Evolutionary conservation across 371 early-diverging fungal species (phyloP).

Genomic region (Nematocida ironsii): DNA sequence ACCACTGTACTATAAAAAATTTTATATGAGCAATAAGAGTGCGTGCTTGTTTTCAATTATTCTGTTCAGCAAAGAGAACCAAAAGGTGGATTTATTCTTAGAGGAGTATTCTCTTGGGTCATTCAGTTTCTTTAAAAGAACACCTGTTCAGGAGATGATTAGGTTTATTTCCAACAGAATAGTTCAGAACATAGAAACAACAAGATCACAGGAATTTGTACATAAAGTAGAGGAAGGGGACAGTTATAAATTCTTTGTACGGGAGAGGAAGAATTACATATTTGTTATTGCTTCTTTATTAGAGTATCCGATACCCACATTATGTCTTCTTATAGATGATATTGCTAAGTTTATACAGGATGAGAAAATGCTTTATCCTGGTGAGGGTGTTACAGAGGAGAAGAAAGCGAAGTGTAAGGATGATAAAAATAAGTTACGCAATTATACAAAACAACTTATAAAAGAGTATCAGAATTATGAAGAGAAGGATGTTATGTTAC

Average conservation of each 20-base stretch:
- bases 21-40: slow-evolving; percentile 29
- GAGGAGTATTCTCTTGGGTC: slow-evolving; percentile 61
- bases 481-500: slow-evolving; percentile 78
- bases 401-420: neutral
- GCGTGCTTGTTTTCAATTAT: slow-evolving; percentile 46
- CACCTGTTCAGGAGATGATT: slow-evolving; percentile 60
- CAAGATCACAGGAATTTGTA: slow-evolving; percentile 58
- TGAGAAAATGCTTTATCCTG: slow-evolving; percentile 4
- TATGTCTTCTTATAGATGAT: slow-evolving; percentile 60
- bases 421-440: slow-evolving; percentile 6
- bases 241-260: slow-evolving; percentile 59
- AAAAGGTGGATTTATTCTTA: neutral
- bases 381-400: neutral
- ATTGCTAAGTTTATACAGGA: slow-evolving; percentile 26
- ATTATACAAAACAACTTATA: slow-evolving; percentile 55
- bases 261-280: slow-evolving; percentile 44
- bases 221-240: slow-evolving; percentile 62
- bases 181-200: slow-evolving; percentile 55
- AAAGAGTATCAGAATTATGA: slow-evolving; percentile 67
- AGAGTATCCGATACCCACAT: slow-evolving; percentile 61
- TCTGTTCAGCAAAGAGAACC: slow-evolving; percentile 35
- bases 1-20: slow-evolving; percentile 13
- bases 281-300: slow-evolving; percentile 51
- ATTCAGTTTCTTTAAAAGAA: slow-evolving; percentile 62
- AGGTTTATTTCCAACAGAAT: slow-evolving; percentile 54